These are phyloP conservation scores for Boletus vinaceobasis DNA, from an alignment of 768 basidiomycete species.

Conservation along the genomic window DNA sequence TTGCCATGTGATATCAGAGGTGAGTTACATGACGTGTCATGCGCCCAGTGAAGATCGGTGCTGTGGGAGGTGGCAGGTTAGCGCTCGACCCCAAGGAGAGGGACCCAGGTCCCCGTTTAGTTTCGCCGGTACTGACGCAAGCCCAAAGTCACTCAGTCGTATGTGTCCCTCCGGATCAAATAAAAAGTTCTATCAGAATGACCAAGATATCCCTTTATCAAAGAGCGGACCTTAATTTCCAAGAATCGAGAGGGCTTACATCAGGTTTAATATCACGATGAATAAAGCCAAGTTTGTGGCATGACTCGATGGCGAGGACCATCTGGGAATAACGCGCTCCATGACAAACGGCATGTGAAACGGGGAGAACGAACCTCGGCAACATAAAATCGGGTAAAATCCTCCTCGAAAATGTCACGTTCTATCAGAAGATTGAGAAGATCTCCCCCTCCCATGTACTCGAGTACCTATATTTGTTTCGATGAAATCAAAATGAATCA, in stretches of 20 bases:
- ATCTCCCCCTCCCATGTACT: slow-evolving; percentile 97
- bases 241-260: slow-evolving; percentile 43
- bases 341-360: slow-evolving; percentile 18
- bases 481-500: slow-evolving; percentile 60
- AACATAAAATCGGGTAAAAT: slow-evolving; percentile 90
- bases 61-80: slow-evolving; percentile 39
- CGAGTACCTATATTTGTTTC: slow-evolving; percentile 62
- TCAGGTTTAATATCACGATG: slow-evolving; percentile 98
- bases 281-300: slow-evolving; percentile 93
- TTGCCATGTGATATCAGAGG: slow-evolving; percentile 3
- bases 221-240: slow-evolving; percentile 27
- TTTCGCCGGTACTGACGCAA: slow-evolving; percentile 66
- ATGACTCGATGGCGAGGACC: slow-evolving; percentile 90
- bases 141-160: slow-evolving; percentile 91
- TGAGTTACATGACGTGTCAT: slow-evolving; percentile 81
- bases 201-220: slow-evolving; percentile 23
- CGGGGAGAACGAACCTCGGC: slow-evolving; percentile 64
- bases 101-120: slow-evolving; percentile 21
- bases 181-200: slow-evolving; percentile 75
- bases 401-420: slow-evolving; percentile 85
- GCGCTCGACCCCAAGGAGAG: slow-evolving; percentile 8
- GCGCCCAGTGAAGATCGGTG: slow-evolving; percentile 94
- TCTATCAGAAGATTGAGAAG: slow-evolving; percentile 94
- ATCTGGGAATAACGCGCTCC: slow-evolving; percentile 54
- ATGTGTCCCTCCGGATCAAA: slow-evolving; percentile 94